Conservation (phyloP, 1,284 basidiomycete species). For the Neotropicomus parvogracilis region DNA sequence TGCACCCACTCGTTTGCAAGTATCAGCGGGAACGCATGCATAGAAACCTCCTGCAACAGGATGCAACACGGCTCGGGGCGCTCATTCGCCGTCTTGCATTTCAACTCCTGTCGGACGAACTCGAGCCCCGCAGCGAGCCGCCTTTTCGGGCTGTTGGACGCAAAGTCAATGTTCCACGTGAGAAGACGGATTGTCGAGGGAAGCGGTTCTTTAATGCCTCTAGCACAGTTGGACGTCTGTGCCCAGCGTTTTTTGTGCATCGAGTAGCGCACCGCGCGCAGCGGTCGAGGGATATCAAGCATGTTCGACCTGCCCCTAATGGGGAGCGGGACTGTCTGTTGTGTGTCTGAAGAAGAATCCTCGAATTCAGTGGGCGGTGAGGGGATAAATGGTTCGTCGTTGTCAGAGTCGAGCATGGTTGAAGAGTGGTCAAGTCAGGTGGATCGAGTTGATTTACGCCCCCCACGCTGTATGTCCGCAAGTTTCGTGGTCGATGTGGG, state of each 20-base stretch:
- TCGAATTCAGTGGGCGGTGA: conserved; percentile 29
- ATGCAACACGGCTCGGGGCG: conserved; percentile 56
- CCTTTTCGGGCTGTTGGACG: conserved; percentile 33
- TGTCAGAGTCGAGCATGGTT: conserved; percentile 30
- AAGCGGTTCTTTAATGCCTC: conserved; percentile 34
- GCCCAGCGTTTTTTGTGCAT: conserved; percentile 32
- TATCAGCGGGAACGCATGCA: conserved; percentile 42
- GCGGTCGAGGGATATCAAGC: conserved; percentile 28
- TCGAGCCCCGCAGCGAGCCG: conserved; percentile 49
- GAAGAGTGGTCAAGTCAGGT: conserved; percentile 5
- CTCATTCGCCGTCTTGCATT: conserved; percentile 36
- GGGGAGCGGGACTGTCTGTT: conserved; percentile 25
- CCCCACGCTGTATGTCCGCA: conserved; percentile 15
- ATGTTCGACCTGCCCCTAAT: conserved; percentile 18
- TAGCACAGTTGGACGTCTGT: conserved; percentile 34
- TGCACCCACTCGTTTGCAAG: conserved; percentile 58
- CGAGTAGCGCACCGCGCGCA: conserved; percentile 34
- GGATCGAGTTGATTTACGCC: conserved; percentile 9
- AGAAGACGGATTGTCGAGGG: conserved; percentile 48
- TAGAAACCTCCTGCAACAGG: conserved; percentile 62
- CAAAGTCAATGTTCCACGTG: conserved; percentile 67
- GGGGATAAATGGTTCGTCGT: conserved; percentile 31
- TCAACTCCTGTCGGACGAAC: conserved; percentile 49
- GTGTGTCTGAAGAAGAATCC: conserved; percentile 33
- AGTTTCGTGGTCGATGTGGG: conserved; percentile 14